A percentile compares a stretch with the other conserved stretches of the same genome.
Conservation (phyloP, 164 flowering plant genomes). For the Vitis cinerea region DNA sequence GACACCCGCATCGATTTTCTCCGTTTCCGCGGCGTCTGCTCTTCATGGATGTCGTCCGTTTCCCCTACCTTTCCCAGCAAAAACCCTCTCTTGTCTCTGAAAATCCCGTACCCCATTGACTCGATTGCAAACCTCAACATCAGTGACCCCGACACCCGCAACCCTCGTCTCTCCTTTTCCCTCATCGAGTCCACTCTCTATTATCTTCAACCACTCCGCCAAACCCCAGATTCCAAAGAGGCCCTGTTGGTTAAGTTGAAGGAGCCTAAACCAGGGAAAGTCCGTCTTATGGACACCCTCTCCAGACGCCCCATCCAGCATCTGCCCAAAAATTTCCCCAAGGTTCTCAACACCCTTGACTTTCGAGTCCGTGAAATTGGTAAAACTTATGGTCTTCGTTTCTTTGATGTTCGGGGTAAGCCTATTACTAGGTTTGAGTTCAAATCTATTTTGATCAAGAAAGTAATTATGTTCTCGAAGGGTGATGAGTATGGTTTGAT, state of each 20-base stretch:
- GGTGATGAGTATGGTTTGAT: not conserved
- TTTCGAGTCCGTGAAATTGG: conserved; percentile 2
- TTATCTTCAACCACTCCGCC: not conserved
- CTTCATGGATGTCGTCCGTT: conserved; percentile 8
- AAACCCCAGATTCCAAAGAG: not conserved
- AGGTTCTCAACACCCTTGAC: not conserved
- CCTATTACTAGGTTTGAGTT: no score
- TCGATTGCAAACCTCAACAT: not conserved
- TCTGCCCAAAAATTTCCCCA: not conserved
- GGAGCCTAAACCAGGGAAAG: not conserved
- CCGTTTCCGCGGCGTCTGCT: conserved; percentile 21
- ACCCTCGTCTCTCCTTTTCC: not conserved
- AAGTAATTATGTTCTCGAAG: conserved; percentile 4
- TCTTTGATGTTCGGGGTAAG: not conserved
- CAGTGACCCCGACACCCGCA: not conserved
- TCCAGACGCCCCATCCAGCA: not conserved
- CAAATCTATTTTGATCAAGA: not conserved
- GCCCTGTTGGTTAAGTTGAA: conserved; percentile 12
- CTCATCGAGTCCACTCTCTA: conserved; percentile 9
- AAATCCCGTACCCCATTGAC: not conserved
- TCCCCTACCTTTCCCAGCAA: not conserved
- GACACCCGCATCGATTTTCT: conserved; percentile 9
- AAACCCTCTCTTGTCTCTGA: not conserved
- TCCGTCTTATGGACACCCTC: conserved; percentile 9
- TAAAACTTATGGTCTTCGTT: not conserved